Base-by-base conservation (phyloP, 768 basidiomycete genomes). In the Suillus weaverae region DNA sequence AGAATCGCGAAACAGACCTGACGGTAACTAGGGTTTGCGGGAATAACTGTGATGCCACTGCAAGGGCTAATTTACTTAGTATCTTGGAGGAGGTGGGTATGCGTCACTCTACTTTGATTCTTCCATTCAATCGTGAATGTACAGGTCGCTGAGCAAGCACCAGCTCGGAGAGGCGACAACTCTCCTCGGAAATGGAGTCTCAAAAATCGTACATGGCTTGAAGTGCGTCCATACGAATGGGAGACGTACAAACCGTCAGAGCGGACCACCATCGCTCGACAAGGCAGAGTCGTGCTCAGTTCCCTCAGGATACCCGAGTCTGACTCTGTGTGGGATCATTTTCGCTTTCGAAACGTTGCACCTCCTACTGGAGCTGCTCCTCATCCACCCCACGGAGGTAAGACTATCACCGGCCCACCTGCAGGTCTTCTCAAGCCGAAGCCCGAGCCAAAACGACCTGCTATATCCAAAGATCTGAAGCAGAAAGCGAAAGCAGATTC, bases 161-260 rank as follows among this genome's bases (percentile, higher is more conserved):
- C 76, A 0, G 65, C 74, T 36, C 80, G 72, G 68, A 81, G 73
- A 36, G 76, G 76, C 2, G 73, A 77, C 63, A 78, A 78, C 26
- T 76, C 80, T 9, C 73, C 80, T 2, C 78, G 79, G 63, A 69
- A 68, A 1, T 92, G 88, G 81, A 70, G 76, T 38, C 84, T 91
- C 65, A 89, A 86, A 67, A 76, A 81, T 30, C 70, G 74, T 22
- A 77, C 84, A 3, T 92, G 90, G 90, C 79, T 79, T 39, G 87
- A 92, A 70, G 87, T 91, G 32, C 86, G 89, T 7, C 91, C 91
- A 0, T 86, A 81, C 64, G 88, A 86, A 66, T 89, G 84, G 81
- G 77, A 81, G 0, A 78, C 78, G 35, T 78, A 89, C 33, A 77
- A 78, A 3, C 83, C 84, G 35, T 57, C 76, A 2, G 84, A 87